These are phyloP conservation scores for Lolium perenne DNA, from an alignment of 176 grass and related monocot genomes.

Conservation along the genomic window DNA sequence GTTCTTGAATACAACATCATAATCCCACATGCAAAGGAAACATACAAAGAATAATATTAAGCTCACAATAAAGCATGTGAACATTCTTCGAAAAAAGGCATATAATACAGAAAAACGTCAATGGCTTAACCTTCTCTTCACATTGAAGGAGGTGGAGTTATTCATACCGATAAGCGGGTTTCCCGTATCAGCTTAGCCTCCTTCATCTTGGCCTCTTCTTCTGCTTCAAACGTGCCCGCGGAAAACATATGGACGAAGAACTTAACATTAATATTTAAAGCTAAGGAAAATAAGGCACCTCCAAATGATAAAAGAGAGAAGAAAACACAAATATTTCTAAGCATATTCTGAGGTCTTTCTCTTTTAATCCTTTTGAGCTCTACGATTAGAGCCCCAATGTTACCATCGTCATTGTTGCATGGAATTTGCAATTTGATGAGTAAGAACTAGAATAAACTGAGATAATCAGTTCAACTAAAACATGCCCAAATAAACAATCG, in stretches of 20 bases:
- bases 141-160: conserved; percentile 76
- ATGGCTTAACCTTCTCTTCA: conserved; percentile 94
- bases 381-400: conserved; percentile 88
- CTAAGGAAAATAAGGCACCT: background rate
- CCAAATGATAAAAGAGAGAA: background rate
- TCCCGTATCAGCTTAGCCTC: conserved; percentile 88
- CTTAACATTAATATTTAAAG: background rate
- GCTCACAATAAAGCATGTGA: too few relatives aligned
- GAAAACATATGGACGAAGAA: background rate
- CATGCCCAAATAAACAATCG: background rate
- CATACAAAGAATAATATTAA: too few relatives aligned
- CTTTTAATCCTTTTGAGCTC: conserved; percentile 97
- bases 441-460: background rate
- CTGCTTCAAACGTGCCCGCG: conserved; percentile 74
- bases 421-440: conserved; percentile 13
- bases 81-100: too few relatives aligned
- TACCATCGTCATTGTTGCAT: conserved; percentile 71
- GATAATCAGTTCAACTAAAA: background rate
- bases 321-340: conserved; percentile 63
- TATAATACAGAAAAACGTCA: too few relatives aligned
- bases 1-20: too few relatives aligned
- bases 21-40: too few relatives aligned
- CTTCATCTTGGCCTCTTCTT: too few relatives aligned
- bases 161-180: conserved; percentile 90
- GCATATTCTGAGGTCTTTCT: conserved; percentile 85